Evolutionary conservation across 2,329 filamentous ascomycete species (phyloP), one percentile per base, ranked within the genome.

Genomic region (Microdochium paspali): DNA sequence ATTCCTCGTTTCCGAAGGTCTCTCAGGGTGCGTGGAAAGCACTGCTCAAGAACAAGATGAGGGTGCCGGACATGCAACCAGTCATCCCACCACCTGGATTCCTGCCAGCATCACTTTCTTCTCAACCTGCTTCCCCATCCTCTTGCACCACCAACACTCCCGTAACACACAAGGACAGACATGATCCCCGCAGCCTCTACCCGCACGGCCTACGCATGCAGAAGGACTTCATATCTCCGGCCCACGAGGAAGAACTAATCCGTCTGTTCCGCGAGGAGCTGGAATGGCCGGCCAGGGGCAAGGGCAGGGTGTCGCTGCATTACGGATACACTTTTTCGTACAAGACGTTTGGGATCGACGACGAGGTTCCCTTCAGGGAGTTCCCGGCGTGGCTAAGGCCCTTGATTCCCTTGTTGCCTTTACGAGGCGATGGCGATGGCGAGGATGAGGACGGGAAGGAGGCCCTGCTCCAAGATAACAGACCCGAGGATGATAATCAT

Each of bases 291-390:
- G 61, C 62, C 7, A n/a, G 21, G 4, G 66, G 70, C 24, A 53
- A 60, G 25, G 72, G 70, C 3, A 68, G 74, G 3, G 57, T 71
- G 2, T 77, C 74, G 0, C 62, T 78, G 0, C 76, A 79, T 56
- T 79, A 73, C 53, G 76, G 76, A 46, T 76, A 77, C 56, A 76
- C 72, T 0, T 79, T 79, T 55, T 72, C 74, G 64, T 79, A 79
- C 57, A 77, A 76, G 55, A 79, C 76, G 1, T 79, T 79, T 50
- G 73, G 71, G 1, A 68, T 79, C 23, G 75, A 78, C 53, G 62
- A 67, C 0, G 61, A 69, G 9, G 69, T 70, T 0, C 72, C 74
- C 0, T 77, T 70, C 54, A 70, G 66, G 42, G 64, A 69, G 0
- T 78, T 79, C 24, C 76, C 76, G 0, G 64, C 61, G 1, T 79